Percentiles rank a stretch among this genome's conserved stretches.
Evolutionary conservation across 345 rosid species (phyloP).

Genomic region (Anastatica hierochuntica): DNA sequence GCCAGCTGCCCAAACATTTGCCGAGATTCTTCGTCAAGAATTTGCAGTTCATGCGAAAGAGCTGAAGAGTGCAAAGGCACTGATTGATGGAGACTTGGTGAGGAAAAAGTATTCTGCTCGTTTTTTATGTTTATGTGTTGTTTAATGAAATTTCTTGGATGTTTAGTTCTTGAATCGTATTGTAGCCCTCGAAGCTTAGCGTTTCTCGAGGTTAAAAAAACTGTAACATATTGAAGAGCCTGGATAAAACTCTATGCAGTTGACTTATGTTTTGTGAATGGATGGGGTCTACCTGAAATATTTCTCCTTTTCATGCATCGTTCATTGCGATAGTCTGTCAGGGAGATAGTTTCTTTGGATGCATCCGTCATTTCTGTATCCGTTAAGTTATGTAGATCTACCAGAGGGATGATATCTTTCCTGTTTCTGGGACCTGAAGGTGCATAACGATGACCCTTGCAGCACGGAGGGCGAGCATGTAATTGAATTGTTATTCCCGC

Average conservation of each 20-base stretch:
- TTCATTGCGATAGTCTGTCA: no score
- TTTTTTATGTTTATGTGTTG: not conserved
- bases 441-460: slow-evolving; percentile 46
- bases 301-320: no score
- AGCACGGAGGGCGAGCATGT: slow-evolving; percentile 52
- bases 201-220: no score
- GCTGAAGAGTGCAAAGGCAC: slow-evolving; percentile 54
- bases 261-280: no score
- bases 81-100: slow-evolving; percentile 82
- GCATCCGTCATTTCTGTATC: no score
- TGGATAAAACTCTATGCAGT: no score
- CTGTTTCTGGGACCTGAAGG: slow-evolving; percentile 40
- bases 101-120: slow-evolving; percentile 3
- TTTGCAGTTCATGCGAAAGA: slow-evolving; percentile 51
- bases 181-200: no score
- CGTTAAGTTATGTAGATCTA: no score
- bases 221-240: no score
- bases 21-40: slow-evolving; percentile 52
- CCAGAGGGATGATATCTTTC: no score
- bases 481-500: slow-evolving; percentile 66
- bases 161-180: not conserved
- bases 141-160: slow-evolving; percentile 1
- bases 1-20: slow-evolving; percentile 31
- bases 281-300: no score
- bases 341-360: no score